Evolutionary conservation across 139 green algal species (phyloP), one percentile per base, ranked within the genome.

Genomic region (Dunaliella primolecta): DNA sequence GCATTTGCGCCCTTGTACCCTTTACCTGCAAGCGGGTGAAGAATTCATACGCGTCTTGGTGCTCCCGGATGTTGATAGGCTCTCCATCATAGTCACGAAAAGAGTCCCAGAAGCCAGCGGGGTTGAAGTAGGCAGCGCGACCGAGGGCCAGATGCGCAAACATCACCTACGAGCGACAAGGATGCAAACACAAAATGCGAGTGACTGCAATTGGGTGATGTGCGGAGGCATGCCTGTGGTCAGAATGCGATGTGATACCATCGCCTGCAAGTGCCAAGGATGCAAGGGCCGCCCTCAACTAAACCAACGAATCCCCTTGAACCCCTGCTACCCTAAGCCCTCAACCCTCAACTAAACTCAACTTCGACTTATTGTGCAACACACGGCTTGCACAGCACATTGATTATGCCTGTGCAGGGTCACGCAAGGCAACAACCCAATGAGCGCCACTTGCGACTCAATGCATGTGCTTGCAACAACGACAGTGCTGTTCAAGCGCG

Each of bases 1-100:
- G 46, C 46, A 64, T 64, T 25, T 15, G 15, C 46, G 46, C 15
- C 7, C 46, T 7, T 15, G 78, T 1, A 34, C 38, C 21, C 29
- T 81, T 29, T 70, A 93, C 92, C 92, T 94, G 93, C 84, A 96
- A 89, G 1, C 92, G 76, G 3, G 93, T 95, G 87, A 98, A 96
- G 88, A 98, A 98, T 89, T 98, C 95, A 84, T 96, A 95, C 0
- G 93, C 96, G 84, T 98, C 96, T 84, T 98, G 96, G 88, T 98
- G 96, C 90, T 98, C 96, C 86, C 88, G 88, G 35, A 91, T 80
- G 81, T 98, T 94, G 29, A 98, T 91, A 25, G 93, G 91, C 84
- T 93, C 79, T 0, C 96, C 94, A 81, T 98, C 96, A 81, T 96
- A 97, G 89, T 98, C 96, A 81, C 46, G 20, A 21, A 77, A 77